Percentiles rank a stretch among this genome's conserved stretches.
Evolutionary conservation across 1,284 basidiomycete species (phyloP).

Genomic region (Mycena sp.): DNA sequence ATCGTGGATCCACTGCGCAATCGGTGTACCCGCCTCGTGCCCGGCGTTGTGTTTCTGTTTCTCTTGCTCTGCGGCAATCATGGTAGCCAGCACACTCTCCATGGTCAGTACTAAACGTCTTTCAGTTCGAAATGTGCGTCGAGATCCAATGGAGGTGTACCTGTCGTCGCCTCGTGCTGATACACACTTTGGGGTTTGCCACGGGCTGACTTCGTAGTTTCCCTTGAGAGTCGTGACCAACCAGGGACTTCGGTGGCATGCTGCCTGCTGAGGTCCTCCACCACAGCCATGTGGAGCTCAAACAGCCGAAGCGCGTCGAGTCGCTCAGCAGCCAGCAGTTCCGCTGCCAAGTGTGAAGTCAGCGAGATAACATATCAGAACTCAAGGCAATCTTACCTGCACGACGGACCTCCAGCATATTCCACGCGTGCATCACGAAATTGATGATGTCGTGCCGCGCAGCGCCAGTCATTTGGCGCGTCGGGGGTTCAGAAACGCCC

Average conservation of each 20-base stretch:
- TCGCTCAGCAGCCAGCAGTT: neutral
- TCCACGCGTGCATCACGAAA: conserved; percentile 18
- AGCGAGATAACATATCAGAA: neutral
- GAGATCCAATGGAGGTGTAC: no score
- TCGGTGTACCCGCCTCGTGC: no score
- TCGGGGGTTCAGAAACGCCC: conserved; percentile 20
- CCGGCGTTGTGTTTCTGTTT: no score
- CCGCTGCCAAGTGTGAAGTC: neutral
- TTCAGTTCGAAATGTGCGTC: no score
- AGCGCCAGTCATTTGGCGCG: conserved; percentile 20
- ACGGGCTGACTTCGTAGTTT: neutral
- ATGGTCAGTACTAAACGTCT: neutral
- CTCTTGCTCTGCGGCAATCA: neutral
- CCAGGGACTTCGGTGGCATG: no score
- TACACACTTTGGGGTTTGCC: no score
- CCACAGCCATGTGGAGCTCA: no score
- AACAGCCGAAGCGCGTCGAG: no score
- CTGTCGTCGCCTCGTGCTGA: no score
- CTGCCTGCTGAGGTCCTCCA: no score
- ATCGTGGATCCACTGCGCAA: no score
- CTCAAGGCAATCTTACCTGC: neutral
- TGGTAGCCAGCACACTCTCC: neutral
- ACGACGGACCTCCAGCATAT: neutral
- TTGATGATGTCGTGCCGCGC: conserved; percentile 12
- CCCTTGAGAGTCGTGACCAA: neutral